Evolutionary conservation across 371 early-diverging fungal genomes (phyloP).

Genomic region (Syncephalis plumigaleata): DNA sequence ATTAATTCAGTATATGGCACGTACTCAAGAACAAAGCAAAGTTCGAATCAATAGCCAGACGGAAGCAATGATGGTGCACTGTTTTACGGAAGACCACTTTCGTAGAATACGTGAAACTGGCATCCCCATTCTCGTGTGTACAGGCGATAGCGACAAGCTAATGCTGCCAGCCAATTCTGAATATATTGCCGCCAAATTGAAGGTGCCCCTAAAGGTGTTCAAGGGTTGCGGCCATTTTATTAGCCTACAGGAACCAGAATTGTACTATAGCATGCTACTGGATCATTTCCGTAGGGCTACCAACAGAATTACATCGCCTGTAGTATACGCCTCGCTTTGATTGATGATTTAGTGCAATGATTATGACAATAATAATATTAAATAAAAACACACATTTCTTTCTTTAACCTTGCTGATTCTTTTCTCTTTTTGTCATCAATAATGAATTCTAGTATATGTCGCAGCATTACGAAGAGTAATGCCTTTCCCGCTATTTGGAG

Average conservation of each 20-base stretch:
- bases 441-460: no score
- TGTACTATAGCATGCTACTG: conserved; percentile 3
- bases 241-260: conserved; percentile 1
- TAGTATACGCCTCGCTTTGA: no score
- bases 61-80: conserved; percentile 12
- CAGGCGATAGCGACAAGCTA: conserved; percentile 16
- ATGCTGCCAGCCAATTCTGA: conserved; percentile 14
- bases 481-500: no score
- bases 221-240: conserved; percentile 5
- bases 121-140: conserved; percentile 12
- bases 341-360: no score
- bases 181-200: conserved; percentile 12
- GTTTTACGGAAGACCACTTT: conserved; percentile 8
- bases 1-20: neutral
- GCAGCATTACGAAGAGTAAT: no score
- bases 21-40: neutral
- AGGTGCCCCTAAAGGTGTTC: conserved; percentile 3
- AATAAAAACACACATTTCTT: no score
- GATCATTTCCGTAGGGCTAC: conserved; percentile 8
- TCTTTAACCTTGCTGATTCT: no score
- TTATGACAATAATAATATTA: no score
- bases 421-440: no score
- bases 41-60: conserved; percentile 11
- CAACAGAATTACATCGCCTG: no score
- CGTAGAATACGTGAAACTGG: conserved; percentile 7